Evolutionary conservation across 2,329 filamentous ascomycete species (phyloP).

Genomic region (Scleromitrula shiraiana): DNA sequence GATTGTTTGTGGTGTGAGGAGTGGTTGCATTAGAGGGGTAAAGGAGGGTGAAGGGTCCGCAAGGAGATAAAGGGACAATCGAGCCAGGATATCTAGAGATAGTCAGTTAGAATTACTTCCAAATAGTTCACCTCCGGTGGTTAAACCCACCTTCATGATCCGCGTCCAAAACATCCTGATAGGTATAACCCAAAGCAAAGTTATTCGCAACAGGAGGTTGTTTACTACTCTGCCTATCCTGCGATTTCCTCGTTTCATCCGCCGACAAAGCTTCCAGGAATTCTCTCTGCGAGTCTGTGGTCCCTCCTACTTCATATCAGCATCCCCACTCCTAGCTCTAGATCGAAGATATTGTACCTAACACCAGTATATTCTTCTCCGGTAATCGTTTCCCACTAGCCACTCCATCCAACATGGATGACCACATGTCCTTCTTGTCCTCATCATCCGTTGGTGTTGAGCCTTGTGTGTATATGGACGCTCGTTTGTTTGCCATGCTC

Average conservation of each 20-base stretch:
- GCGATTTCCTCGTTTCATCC: constrained; percentile 33
- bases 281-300: constrained; percentile 74
- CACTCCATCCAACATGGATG: constrained; percentile 82
- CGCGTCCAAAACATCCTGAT: constrained; percentile 87
- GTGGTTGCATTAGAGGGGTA: constrained; percentile 71
- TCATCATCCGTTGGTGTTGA: constrained; percentile 45
- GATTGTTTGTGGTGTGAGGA: constrained; percentile 76
- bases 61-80: constrained; percentile 81
- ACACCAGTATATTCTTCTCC: constrained; percentile 82
- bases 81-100: constrained; percentile 71
- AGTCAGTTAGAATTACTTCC: constrained; percentile 21
- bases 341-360: constrained; percentile 47
- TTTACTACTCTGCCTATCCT: constrained; percentile 49
- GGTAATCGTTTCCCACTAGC: constrained; percentile 84
- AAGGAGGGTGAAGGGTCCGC: constrained; percentile 80
- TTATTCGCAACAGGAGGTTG: constrained; percentile 79
- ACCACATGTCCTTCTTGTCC: constrained; percentile 83
- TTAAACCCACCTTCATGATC: constrained; percentile 73
- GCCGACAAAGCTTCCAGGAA: constrained; percentile 58
- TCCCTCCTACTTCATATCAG: constrained; percentile 53
- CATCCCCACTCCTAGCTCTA: constrained; percentile 3
- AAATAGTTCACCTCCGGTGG: neutral
- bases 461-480: constrained; percentile 43
- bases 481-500: constrained; percentile 27
- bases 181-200: constrained; percentile 89